Evolutionary conservation across 371 early-diverging fungal species (phyloP).

Genomic region (Paraphysoderma sedebokerense): DNA sequence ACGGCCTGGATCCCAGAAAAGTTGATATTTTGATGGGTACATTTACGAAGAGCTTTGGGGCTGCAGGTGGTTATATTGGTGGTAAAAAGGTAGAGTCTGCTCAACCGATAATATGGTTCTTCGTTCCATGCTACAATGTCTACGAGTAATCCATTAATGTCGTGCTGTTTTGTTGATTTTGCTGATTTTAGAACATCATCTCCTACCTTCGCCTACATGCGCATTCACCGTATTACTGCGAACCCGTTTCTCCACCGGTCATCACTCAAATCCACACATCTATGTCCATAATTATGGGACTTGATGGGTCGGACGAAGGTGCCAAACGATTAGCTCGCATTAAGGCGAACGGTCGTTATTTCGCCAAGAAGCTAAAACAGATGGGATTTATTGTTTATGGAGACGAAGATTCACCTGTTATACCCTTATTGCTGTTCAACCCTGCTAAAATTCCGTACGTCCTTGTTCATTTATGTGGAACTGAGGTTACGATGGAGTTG

Average conservation of each 20-base stretch:
- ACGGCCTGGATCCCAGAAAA: slow-evolving; percentile 69
- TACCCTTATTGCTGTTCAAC: slow-evolving; percentile 93
- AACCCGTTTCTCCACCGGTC: slow-evolving; percentile 84
- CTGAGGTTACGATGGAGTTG: too few species aligned
- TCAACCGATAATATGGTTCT: background rate
- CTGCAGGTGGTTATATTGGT: slow-evolving; percentile 96
- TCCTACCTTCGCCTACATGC: slow-evolving; percentile 71
- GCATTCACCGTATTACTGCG: slow-evolving; percentile 86
- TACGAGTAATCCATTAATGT: too few species aligned
- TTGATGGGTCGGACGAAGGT: slow-evolving; percentile 65
- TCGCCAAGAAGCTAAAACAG: slow-evolving; percentile 59
- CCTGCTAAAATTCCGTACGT: slow-evolving; percentile 89
- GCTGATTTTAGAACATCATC: slow-evolving; percentile 16
- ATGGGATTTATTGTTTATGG: slow-evolving; percentile 96
- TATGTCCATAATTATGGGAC: slow-evolving; percentile 76
- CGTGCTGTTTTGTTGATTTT: slow-evolving; percentile 4
- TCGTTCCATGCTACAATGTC: background rate
- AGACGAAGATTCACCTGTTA: slow-evolving; percentile 81
- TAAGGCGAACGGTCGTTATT: slow-evolving; percentile 74
- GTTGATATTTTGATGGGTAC: slow-evolving; percentile 99
- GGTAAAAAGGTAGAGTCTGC: slow-evolving; percentile 18
- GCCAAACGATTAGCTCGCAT: slow-evolving; percentile 62
- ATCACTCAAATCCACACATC: slow-evolving; percentile 84
- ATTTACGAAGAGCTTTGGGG: slow-evolving; percentile 99
- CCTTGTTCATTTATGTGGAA: too few species aligned